phyloP scores from a whole-genome alignment of 371 early-diverging fungal genomes.

The Saksenaea vasiformis region DNA sequence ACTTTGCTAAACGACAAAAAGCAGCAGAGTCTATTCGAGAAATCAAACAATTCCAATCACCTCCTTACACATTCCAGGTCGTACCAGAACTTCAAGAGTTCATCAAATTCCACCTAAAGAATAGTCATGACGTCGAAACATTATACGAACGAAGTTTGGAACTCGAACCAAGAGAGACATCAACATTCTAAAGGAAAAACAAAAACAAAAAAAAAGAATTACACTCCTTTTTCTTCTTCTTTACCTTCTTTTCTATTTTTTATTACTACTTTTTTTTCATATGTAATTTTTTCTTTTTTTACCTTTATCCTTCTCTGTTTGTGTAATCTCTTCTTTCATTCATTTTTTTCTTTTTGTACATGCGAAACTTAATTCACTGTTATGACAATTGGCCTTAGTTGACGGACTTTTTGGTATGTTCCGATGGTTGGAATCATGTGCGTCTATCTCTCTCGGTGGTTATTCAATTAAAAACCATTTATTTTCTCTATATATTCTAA shows the following conservation, averaged over 20 bases:
- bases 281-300: neutral
- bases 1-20: conserved; percentile 87
- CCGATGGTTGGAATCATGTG: too few species aligned
- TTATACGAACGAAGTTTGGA: conserved; percentile 67
- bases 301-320: neutral
- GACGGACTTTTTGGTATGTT: too few species aligned
- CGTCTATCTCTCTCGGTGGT: too few species aligned
- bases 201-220: neutral
- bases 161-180: conserved; percentile 61
- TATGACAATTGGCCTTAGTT: too few species aligned
- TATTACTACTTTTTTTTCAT: neutral
- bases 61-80: conserved; percentile 71
- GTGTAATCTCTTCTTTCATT: neutral
- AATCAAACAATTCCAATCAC: conserved; percentile 86
- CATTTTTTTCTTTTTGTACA: neutral
- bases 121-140: conserved; percentile 59
- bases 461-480: too few species aligned
- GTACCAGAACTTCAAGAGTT: conserved; percentile 82
- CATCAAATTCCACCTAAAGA: conserved; percentile 60
- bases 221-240: neutral
- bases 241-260: neutral
- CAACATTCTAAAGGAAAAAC: conserved; percentile 3
- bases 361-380: neutral
- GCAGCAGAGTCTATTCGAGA: conserved; percentile 87
- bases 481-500: too few species aligned